These are phyloP conservation scores for Ceratobasidium sp. DNA, from an alignment of 1,284 basidiomycete species.

Conservation along the genomic window DNA sequence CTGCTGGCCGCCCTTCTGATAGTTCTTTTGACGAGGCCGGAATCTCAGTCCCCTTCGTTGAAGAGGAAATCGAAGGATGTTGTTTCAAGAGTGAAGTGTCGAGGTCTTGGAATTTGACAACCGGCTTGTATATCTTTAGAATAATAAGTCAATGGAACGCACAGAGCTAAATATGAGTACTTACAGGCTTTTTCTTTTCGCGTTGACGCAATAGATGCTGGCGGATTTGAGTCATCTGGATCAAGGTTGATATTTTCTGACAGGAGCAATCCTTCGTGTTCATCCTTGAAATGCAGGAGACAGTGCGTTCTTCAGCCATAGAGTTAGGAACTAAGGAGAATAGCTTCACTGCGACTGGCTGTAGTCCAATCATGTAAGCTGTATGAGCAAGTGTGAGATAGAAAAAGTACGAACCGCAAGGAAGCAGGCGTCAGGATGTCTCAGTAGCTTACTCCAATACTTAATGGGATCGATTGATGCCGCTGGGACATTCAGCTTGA, in stretches of 20 bases:
- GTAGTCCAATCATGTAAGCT: background rate
- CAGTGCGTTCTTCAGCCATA: conserved; percentile 62
- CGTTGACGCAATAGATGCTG: conserved; percentile 30
- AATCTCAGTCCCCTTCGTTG: background rate
- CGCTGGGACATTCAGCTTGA: background rate
- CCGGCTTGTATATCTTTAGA: background rate
- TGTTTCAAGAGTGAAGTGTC: background rate
- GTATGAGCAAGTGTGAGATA: background rate
- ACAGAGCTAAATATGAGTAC: background rate
- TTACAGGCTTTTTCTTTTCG: background rate
- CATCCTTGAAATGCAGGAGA: conserved; percentile 59
- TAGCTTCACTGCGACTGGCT: conserved; percentile 56
- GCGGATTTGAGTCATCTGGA: conserved; percentile 54
- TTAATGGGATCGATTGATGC: background rate
- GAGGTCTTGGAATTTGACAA: conserved; percentile 16
- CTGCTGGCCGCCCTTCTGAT: background rate
- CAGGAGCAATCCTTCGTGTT: conserved; percentile 55
- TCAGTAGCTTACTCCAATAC: background rate
- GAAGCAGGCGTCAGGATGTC: background rate
- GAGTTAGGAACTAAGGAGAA: conserved; percentile 59
- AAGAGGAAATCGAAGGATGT: background rate
- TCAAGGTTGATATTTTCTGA: conserved; percentile 54
- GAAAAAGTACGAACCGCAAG: conserved; percentile 17
- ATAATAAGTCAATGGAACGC: background rate
- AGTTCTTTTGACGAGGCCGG: background rate